These are phyloP conservation scores for Asterophora lycoperdoides DNA, from an alignment of 768 basidiomycete species.

Conservation along the genomic window DNA sequence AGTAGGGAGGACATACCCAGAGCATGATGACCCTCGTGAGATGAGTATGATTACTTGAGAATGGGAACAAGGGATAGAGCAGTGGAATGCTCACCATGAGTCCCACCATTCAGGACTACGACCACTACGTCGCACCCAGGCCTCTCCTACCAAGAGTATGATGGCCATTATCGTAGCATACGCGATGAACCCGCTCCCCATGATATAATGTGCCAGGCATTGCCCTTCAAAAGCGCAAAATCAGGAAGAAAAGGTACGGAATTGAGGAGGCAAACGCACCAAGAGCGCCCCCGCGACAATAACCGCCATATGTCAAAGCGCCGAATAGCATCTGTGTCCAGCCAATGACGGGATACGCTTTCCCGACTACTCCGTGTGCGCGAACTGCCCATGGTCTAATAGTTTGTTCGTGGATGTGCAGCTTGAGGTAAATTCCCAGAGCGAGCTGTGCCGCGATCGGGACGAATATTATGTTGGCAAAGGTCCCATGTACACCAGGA, in stretches of 20 bases:
- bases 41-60: neutral
- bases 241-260: neutral
- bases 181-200: constrained; percentile 88
- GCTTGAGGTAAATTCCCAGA: constrained; percentile 86
- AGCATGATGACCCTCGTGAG: constrained; percentile 41
- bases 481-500: constrained; percentile 65
- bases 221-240: constrained; percentile 43
- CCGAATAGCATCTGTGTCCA: constrained; percentile 92
- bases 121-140: constrained; percentile 67
- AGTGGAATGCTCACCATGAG: constrained; percentile 51
- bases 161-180: constrained; percentile 82
- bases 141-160: constrained; percentile 70
- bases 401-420: constrained; percentile 81
- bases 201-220: constrained; percentile 86
- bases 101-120: constrained; percentile 85
- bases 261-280: constrained; percentile 27
- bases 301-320: constrained; percentile 65
- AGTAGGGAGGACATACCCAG: constrained; percentile 36
- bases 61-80: neutral
- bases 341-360: constrained; percentile 75
- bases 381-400: constrained; percentile 67
- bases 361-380: constrained; percentile 77
- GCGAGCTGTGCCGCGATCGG: constrained; percentile 63
- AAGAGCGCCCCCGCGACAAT: constrained; percentile 73
- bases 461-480: constrained; percentile 60